Base-by-base conservation (phyloP, 2,329 filamentous ascomycete genomes). In the Aureobasidium subglaciale region DNA sequence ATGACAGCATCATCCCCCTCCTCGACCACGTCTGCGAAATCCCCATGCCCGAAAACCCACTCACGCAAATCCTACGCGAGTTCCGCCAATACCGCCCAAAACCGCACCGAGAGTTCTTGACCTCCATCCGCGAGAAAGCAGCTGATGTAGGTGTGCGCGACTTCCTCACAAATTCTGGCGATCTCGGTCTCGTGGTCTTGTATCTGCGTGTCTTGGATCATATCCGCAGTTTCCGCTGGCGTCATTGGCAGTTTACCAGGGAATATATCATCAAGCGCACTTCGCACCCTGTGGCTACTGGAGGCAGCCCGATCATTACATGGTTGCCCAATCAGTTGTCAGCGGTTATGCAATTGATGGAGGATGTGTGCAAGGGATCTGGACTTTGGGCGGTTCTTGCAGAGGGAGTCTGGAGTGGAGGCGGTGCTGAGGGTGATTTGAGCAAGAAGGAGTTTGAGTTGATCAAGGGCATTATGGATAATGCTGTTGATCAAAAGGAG, bases 11-110 rank as follows among this genome's bases (percentile, higher is more conserved):
- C 78, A 81, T 83, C 91, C 92, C 50, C 3, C 81, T 96, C 3
- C 84, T 92, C 65, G 92, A 96, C 70, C 91, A 92, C 68, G 79
- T 96, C 50, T 80, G 93, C 56, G 82, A 93, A 68, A 85, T 96
- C 41, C 78, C 83, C 60, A 95, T 96, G 90, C 92, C 92, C 1
- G 75, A 84, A 54, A 96, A 90, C 4, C 92, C 92, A 0, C 82
- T 96, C 42, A 96, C 91, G 0, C 83, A 86, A 56, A 96, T 96
- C 67, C 79, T 96, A 18, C 77, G 83, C 61, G 92, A 96, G 70
- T 97, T 97, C 77, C 82, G 91, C 60, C 79, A 86, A 66, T 96
- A 96, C 71, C 82, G 92, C 0, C 92, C 92, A 3, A 87, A 86
- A 54, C 92, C 95, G 64, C 92, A 97, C 70, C 84, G 90, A 38